phyloP scores from a whole-genome alignment of 441 rosid genomes.

The Hypseocharis bilobata region DNA sequence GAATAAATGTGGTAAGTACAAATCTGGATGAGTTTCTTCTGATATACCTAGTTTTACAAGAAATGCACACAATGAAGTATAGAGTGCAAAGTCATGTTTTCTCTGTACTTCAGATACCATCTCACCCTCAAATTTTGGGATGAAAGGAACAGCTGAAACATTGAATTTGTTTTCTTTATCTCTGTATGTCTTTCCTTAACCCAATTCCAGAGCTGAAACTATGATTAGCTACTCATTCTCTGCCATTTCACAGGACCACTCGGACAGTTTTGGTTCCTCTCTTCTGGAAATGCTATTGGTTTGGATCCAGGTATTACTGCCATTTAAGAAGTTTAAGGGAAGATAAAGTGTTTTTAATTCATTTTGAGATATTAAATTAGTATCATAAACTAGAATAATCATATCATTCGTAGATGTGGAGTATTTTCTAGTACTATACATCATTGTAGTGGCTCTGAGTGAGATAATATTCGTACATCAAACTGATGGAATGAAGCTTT shows the following conservation, averaged over 20 bases:
- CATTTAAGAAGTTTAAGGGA: not conserved
- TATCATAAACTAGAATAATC: not conserved
- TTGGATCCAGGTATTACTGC: slow-evolving; percentile 70
- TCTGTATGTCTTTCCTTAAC: not conserved
- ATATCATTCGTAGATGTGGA: not conserved
- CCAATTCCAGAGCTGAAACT: not conserved
- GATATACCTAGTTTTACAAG: not conserved
- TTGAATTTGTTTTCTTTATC: not conserved
- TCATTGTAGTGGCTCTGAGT: too few species aligned
- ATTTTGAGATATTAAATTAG: not conserved
- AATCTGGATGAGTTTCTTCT: slow-evolving; percentile 10
- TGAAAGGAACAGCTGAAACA: not conserved
- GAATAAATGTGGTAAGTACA: slow-evolving; percentile 41
- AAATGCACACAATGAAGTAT: not conserved
- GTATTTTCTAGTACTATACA: too few species aligned
- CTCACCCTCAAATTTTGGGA: not conserved
- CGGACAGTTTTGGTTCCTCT: slow-evolving; percentile 26
- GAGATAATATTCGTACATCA: too few species aligned
- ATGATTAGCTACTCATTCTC: slow-evolving; percentile 8
- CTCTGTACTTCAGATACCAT: not conserved
- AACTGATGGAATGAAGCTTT: too few species aligned
- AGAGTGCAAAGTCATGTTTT: not conserved
- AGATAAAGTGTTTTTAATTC: not conserved
- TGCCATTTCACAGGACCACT: slow-evolving; percentile 32
- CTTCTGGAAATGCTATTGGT: slow-evolving; percentile 55